Evolutionary conservation across 106 monocot species (phyloP).

Genomic region (Phalaenopsis aphrodite): DNA sequence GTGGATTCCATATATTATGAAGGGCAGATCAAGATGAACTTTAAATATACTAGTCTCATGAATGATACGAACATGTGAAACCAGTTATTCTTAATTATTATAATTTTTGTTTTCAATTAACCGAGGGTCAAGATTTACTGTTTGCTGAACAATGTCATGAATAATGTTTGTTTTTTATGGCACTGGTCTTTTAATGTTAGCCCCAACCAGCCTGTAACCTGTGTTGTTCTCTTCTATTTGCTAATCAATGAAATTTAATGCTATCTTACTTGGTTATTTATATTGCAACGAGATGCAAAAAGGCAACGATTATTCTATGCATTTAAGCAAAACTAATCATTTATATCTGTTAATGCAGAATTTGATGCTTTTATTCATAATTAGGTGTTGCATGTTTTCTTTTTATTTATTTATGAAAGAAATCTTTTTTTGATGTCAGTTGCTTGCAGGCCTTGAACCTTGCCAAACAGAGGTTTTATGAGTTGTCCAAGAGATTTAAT

Average conservation of each 20-base stretch:
- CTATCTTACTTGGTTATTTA: neutral
- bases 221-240: neutral
- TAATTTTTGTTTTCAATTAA: too few species aligned
- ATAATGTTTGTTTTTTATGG: too few species aligned
- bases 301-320: neutral
- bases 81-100: too few species aligned
- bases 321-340: neutral
- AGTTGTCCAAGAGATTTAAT: constrained; percentile 8
- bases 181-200: too few species aligned
- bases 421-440: neutral
- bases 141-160: too few species aligned
- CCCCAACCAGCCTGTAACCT: too few species aligned
- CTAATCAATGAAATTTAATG: neutral
- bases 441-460: constrained; percentile 7
- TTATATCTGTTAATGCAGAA: neutral
- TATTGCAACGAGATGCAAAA: neutral
- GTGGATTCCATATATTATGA: too few species aligned
- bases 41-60: too few species aligned
- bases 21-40: too few species aligned
- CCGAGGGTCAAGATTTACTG: too few species aligned
- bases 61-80: too few species aligned
- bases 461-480: constrained; percentile 7
- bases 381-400: neutral
- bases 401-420: neutral
- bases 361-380: too few species aligned